Evolutionary conservation across 371 early-diverging fungal species (phyloP).

Genomic region (Haplosporangium sp.): DNA sequence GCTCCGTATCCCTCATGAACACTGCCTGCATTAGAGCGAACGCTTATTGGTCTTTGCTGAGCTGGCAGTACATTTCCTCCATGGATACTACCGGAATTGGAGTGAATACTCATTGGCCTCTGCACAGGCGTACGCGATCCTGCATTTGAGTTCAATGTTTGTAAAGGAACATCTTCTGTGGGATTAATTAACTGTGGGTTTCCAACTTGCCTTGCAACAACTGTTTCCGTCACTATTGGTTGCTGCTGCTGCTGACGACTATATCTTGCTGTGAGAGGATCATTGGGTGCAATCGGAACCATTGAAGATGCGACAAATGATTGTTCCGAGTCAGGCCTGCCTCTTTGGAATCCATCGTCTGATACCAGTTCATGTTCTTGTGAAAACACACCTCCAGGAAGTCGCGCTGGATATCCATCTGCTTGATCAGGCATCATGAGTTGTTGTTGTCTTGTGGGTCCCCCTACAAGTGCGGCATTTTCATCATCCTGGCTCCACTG

Average conservation of each 20-base stretch:
- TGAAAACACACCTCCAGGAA: slow-evolving; percentile 1
- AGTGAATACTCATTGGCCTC: slow-evolving; percentile 12
- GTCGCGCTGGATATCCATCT: slow-evolving; percentile 11
- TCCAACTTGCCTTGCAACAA: not conserved
- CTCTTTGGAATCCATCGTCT: slow-evolving; percentile 7
- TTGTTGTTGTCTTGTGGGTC: slow-evolving; percentile 25
- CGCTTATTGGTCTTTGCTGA: slow-evolving; percentile 6
- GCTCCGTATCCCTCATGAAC: too few relatives aligned
- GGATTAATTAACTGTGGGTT: not conserved
- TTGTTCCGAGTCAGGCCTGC: slow-evolving; percentile 11
- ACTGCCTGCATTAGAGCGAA: not conserved
- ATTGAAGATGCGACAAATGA: slow-evolving; percentile 49
- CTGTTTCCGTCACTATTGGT: not conserved
- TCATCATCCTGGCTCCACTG: slow-evolving; percentile 51
- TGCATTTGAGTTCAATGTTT: slow-evolving; percentile 6
- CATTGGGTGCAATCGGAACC: slow-evolving; percentile 28
- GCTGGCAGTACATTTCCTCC: not conserved
- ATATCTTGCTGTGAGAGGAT: slow-evolving; percentile 20
- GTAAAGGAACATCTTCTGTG: slow-evolving; percentile 11
- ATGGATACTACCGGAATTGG: not conserved
- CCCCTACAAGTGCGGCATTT: slow-evolving; percentile 42
- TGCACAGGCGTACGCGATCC: not conserved
- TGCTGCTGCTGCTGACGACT: slow-evolving; percentile 25
- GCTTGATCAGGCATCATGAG: slow-evolving; percentile 13
- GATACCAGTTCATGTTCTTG: slow-evolving; percentile 23